phyloP scores from a whole-genome alignment of 176 grass and related monocot species.

The Bonia amplexicaulis region DNA sequence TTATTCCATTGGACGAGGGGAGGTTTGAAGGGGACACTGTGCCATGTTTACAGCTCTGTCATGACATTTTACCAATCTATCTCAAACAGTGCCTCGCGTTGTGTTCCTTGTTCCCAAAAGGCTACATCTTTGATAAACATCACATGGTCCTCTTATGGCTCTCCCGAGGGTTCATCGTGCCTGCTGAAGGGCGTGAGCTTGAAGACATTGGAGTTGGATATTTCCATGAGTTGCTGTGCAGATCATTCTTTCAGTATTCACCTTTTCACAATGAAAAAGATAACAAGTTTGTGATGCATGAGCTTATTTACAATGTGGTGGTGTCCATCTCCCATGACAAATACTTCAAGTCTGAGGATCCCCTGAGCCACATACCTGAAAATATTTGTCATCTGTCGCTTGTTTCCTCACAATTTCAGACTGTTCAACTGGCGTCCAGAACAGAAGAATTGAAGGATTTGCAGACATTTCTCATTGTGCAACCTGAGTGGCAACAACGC shows the following conservation, averaged over 20 bases:
- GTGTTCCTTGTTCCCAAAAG: conserved; percentile 38
- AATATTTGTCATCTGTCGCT: conserved; percentile 21
- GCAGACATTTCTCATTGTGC: conserved; percentile 1
- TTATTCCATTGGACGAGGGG: not conserved
- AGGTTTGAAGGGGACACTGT: not conserved
- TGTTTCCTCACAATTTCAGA: not conserved
- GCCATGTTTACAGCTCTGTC: conserved; percentile 1
- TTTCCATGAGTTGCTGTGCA: conserved; percentile 33
- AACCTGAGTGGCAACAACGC: not conserved
- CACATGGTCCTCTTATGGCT: conserved; percentile 28
- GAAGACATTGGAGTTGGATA: conserved; percentile 17
- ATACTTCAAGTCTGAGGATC: conserved; percentile 6
- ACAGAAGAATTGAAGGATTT: not conserved
- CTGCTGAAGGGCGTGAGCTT: not conserved
- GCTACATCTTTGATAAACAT: conserved; percentile 24
- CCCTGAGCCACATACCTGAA: not conserved
- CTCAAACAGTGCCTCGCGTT: conserved; percentile 36
- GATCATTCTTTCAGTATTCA: conserved; percentile 40
- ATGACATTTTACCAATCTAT: conserved; percentile 6
- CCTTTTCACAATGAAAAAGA: not conserved
- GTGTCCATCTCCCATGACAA: not conserved
- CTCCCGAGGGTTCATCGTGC: conserved; percentile 19
- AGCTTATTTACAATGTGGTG: conserved; percentile 15
- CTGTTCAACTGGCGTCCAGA: not conserved
- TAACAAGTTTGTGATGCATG: conserved; percentile 42